A percentile compares a stretch with the other conserved stretches of the same genome.
These are phyloP conservation scores for Micractinium sp. DNA, from an alignment of 139 green algal genomes.

Conservation along the genomic window DNA sequence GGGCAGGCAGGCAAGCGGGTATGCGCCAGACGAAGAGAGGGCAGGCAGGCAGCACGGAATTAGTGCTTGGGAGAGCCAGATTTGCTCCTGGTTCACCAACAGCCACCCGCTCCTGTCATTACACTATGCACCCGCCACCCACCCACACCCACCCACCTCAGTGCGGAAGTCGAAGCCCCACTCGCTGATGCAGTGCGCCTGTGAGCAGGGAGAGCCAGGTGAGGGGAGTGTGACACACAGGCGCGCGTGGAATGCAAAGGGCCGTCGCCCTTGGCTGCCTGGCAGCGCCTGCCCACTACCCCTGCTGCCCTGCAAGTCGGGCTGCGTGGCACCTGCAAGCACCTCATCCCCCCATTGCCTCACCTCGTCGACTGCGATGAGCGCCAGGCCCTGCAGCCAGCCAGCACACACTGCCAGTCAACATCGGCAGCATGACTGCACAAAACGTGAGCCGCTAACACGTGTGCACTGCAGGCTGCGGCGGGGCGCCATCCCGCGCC, in stretches of 20 bases:
- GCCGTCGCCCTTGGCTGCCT: no score
- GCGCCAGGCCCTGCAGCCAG: conserved; percentile 37
- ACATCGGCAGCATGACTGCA: neutral
- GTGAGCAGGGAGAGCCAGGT: neutral
- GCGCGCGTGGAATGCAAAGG: no score
- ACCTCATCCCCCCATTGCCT: neutral
- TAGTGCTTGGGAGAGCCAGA: neutral
- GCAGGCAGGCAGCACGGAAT: neutral
- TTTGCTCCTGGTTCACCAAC: no score
- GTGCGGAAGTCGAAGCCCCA: conserved; percentile 62
- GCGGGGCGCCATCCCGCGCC: no score
- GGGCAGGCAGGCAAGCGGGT: neutral
- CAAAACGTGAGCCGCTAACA: neutral
- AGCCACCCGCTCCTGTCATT: no score
- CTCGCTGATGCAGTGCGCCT: conserved; percentile 64
- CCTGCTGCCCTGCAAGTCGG: no score
- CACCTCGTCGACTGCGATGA: conserved; percentile 69
- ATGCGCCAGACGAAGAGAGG: neutral
- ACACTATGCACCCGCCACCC: no score
- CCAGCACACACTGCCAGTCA: neutral
- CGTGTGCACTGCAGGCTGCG: no score
- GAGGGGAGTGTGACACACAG: neutral
- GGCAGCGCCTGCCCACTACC: no score
- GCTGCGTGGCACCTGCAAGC: no score
- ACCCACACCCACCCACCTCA: conserved; percentile 18